These are phyloP conservation scores for Agapanthus africanus DNA, from an alignment of 106 monocot genomes.

Conservation along the genomic window DNA sequence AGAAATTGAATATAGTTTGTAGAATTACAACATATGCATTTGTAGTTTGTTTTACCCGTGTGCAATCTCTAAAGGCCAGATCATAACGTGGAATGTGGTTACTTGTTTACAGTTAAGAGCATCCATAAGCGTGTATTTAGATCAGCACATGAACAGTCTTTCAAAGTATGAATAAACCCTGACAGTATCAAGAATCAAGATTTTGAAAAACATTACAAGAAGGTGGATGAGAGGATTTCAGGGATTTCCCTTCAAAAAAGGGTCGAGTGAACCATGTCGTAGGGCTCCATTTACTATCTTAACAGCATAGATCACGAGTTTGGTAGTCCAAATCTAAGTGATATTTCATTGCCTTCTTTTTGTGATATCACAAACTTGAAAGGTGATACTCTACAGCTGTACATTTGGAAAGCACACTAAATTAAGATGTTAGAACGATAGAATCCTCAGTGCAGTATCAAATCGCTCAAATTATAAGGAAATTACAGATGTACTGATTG, in stretches of 20 bases:
- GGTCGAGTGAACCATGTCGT: no score
- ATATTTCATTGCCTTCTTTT: no score
- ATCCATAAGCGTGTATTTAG: background rate
- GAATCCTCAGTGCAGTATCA: background rate
- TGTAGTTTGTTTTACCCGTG: background rate
- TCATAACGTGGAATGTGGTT: background rate
- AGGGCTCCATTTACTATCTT: no score
- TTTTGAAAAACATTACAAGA: background rate
- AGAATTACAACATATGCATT: background rate
- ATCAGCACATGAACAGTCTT: background rate
- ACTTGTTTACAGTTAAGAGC: background rate
- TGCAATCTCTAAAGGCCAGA: background rate
- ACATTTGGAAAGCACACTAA: background rate
- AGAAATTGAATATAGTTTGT: background rate
- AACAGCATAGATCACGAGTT: no score
- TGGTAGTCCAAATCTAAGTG: no score
- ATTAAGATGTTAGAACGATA: background rate
- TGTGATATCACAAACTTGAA: no score
- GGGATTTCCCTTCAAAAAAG: no score
- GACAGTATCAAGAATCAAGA: no score
- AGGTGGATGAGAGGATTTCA: background rate
- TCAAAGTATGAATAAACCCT: no score
- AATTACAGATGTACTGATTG: background rate
- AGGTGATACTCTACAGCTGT: background rate
- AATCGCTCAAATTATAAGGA: background rate